Evolutionary conservation across 805 yeast species (phyloP).

Genomic region (Blastobotrys terrestris): DNA sequence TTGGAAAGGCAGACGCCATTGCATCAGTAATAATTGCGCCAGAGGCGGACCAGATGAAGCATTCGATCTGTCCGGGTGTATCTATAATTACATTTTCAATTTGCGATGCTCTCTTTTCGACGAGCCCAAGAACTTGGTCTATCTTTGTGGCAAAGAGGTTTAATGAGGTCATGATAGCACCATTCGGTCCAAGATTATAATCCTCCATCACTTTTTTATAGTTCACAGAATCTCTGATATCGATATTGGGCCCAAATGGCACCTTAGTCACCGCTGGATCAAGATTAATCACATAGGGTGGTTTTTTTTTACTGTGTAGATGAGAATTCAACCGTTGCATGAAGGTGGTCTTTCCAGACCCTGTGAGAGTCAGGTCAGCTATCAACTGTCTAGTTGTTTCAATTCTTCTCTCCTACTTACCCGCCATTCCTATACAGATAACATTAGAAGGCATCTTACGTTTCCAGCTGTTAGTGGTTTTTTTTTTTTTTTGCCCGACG

Average conservation of each 20-base stretch:
- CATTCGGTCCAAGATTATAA: constrained; percentile 91
- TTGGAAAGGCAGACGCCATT: constrained; percentile 92
- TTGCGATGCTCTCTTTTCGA: constrained; percentile 63
- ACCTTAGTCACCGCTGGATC: constrained; percentile 95
- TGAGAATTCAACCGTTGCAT: constrained; percentile 93
- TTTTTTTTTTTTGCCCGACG: not conserved
- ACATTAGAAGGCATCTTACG: constrained; percentile 29
- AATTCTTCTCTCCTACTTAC: constrained; percentile 21
- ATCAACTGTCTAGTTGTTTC: not conserved
- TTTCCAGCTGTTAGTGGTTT: not conserved
- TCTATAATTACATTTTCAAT: constrained; percentile 76
- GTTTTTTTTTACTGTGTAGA: constrained; percentile 53
- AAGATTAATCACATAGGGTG: constrained; percentile 88
- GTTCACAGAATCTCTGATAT: constrained; percentile 92
- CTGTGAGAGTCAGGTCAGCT: too few species aligned
- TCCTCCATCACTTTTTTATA: constrained; percentile 96
- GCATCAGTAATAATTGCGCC: constrained; percentile 96
- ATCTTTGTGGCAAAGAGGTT: constrained; percentile 91
- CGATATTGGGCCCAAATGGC: constrained; percentile 94
- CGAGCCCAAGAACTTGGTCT: constrained; percentile 84
- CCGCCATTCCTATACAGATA: constrained; percentile 62
- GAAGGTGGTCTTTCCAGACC: constrained; percentile 94
- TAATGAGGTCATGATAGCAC: constrained; percentile 93
- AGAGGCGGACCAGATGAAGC: constrained; percentile 97
- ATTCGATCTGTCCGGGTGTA: constrained; percentile 98